Evolutionary conservation across 169 alveolate genomes (phyloP).

Genomic region (Blepharisma undulans): DNA sequence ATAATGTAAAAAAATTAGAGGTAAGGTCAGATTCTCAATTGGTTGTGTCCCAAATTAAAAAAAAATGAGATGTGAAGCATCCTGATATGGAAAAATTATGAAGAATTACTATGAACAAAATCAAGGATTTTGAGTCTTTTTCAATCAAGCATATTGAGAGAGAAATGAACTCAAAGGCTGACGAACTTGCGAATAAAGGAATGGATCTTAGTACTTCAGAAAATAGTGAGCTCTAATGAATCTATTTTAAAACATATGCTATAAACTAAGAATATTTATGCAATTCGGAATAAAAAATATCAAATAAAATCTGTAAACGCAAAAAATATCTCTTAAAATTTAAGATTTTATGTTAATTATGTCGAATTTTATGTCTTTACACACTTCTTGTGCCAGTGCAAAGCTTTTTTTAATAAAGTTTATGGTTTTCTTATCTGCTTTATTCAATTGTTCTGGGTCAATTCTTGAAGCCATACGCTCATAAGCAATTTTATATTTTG

Average conservation of each 20-base stretch:
- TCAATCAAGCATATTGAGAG: slow-evolving; percentile 1
- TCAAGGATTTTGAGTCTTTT: background rate
- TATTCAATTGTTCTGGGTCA: background rate
- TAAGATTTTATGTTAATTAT: too few relatives aligned
- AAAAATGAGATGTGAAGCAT: background rate
- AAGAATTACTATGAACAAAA: background rate
- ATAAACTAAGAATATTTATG: too few relatives aligned
- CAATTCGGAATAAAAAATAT: too few relatives aligned
- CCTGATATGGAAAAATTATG: background rate
- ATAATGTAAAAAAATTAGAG: background rate
- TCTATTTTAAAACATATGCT: too few relatives aligned
- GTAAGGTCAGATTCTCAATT: background rate
- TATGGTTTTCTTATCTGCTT: background rate
- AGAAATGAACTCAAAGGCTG: slow-evolving; percentile 25
- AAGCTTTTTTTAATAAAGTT: background rate
- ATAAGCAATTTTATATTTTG: background rate
- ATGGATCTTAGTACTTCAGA: background rate
- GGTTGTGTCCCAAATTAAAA: background rate
- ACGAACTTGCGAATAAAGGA: slow-evolving; percentile 12
- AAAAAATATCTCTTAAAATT: too few relatives aligned
- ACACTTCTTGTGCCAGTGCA: background rate
- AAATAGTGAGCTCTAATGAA: background rate
- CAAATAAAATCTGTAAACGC: too few relatives aligned
- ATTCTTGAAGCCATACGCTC: background rate
- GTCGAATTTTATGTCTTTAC: background rate